Evolutionary conservation across 345 rosid species (phyloP).

Genomic region (Brassica napus): Da-Ae NC_063442.1:3902501-3903000

Average conservation of each 20-base stretch:
- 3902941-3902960: slow-evolving; percentile 50
- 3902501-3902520: slow-evolving; percentile 64
- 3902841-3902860: slow-evolving; percentile 31
- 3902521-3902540: slow-evolving; percentile 45
- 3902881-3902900: slow-evolving; percentile 49
- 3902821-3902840: not conserved
- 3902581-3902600: slow-evolving; percentile 49
- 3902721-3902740: not conserved
- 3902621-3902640: not conserved
- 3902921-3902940: slow-evolving; percentile 46
- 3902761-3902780: not conserved
- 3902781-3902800: not conserved
- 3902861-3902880: slow-evolving; percentile 65
- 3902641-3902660: not conserved
- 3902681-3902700: not conserved
- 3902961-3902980: slow-evolving; percentile 53
- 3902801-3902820: no score
- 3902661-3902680: not conserved
- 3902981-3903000: slow-evolving; percentile 56
- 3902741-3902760: not conserved
- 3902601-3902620: not conserved
- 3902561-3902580: slow-evolving; percentile 48
- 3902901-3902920: slow-evolving; percentile 48
- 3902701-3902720: not conserved
- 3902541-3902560: slow-evolving; percentile 43